Conservation (phyloP, 2,329 filamentous ascomycete genomes). For the Hypoxylon sp. region DNA sequence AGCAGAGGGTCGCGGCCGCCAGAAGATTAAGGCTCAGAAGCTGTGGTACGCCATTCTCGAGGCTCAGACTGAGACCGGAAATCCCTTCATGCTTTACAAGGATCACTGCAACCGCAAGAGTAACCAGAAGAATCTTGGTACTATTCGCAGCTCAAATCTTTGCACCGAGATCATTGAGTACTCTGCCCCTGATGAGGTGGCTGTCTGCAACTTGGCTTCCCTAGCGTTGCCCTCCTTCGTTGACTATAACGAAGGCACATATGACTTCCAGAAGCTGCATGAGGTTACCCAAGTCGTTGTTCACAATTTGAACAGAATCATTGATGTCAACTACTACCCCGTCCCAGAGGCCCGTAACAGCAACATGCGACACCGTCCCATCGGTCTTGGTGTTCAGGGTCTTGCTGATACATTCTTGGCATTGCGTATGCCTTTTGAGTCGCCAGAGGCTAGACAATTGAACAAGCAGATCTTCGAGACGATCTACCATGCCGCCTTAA, state of each 20-base stretch:
- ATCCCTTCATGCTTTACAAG: conserved; percentile 99
- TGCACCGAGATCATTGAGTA: conserved; percentile 99
- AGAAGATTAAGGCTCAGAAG: conserved; percentile 97
- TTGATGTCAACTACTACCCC: conserved; percentile 99
- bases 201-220: conserved; percentile 97
- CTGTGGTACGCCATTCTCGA: conserved; percentile 99
- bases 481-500: conserved; percentile 96
- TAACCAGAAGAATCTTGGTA: conserved; percentile 99
- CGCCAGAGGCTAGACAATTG: conserved; percentile 89
- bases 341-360: conserved; percentile 93
- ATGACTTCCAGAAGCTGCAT: conserved; percentile 97
- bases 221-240: conserved; percentile 92
- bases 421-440: conserved; percentile 96
- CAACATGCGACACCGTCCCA: conserved; percentile 97
- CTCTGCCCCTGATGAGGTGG: conserved; percentile 96
- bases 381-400: conserved; percentile 97
- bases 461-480: conserved; percentile 99
- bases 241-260: conserved; percentile 85
- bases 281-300: conserved; percentile 93
- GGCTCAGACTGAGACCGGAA: conserved; percentile 98
- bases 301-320: conserved; percentile 97
- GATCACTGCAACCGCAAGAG: conserved; percentile 98
- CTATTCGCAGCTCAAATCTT: conserved; percentile 97
- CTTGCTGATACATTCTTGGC: conserved; percentile 98
- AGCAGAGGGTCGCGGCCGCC: conserved; percentile 85